A percentile compares a stretch with the other conserved stretches of the same genome.
Evolutionary conservation across 371 early-diverging fungal species (phyloP).

Genomic region (Mortierella sp.): DNA sequence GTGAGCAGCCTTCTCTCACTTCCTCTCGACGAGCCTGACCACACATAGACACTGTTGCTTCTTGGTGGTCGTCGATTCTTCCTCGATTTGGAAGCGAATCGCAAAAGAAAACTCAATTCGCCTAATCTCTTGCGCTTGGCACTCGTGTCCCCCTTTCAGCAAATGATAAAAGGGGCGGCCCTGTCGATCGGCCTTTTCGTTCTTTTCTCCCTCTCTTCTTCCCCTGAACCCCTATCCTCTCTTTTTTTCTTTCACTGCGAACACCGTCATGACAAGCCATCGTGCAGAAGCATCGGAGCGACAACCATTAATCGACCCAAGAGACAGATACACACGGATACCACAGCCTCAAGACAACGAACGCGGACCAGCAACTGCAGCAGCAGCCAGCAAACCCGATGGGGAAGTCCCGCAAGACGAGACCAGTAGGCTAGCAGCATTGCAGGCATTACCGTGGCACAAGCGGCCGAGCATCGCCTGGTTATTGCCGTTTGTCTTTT

Average conservation of each 20-base stretch:
- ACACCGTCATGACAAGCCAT: not conserved
- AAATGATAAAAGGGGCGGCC: not conserved
- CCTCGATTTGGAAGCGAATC: conserved; percentile 6
- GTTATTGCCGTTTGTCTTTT: conserved; percentile 36
- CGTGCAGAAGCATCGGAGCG: not conserved
- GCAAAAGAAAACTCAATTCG: not conserved
- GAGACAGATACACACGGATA: not conserved
- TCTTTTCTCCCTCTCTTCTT: not conserved
- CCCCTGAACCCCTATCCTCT: not conserved
- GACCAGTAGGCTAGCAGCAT: conserved; percentile 19
- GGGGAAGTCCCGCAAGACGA: conserved; percentile 11
- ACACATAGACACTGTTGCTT: not conserved
- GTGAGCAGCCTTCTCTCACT: not conserved
- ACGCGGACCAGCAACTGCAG: not conserved
- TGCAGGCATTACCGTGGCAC: conserved; percentile 42
- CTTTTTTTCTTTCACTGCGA: not conserved
- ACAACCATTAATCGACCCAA: not conserved
- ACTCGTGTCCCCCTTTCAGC: not conserved
- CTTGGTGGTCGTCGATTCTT: conserved; percentile 1
- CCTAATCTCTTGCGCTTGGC: not conserved
- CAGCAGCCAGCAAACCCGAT: not conserved
- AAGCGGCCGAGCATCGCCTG: conserved; percentile 37
- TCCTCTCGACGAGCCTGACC: not conserved
- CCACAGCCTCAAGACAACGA: not conserved
- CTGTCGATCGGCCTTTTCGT: not conserved